Base-by-base conservation (phyloP, 306 rosid genomes). In the Pterocarpus santalinus region DNA sequence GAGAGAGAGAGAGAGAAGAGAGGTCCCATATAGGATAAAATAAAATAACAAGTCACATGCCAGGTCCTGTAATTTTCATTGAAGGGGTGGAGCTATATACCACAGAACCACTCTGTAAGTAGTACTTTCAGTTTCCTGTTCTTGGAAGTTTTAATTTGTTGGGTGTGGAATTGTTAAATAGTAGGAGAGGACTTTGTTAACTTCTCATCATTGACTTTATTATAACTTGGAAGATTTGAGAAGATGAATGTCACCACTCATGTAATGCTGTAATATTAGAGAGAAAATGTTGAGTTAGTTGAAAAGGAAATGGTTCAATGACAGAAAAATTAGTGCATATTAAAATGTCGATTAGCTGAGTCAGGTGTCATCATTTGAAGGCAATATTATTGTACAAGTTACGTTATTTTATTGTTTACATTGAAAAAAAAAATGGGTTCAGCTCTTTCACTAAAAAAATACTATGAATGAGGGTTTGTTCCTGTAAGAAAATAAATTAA, bases 11-110 rank as follows among this genome's bases (percentile, higher is more conserved):
- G 57, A 51, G 4, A 12, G 16, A 7, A 15, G 64, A 62, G 76
- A 64, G 89, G 82, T 64, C 82, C 77, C 89, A 51, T 51, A 69
- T 47, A 44, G 69, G 51, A 82, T 77, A 49, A 76, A 65, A 69
- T 74, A 5, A 14, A 41, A 74, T 10, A 43, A 71, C 35, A 69
- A 52, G 72, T 74, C 84, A 82, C 84, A 75, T 86, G 86, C 77
- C 49, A 77, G 62, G 77, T 83, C 46, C 77, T 80, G 83, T 76
- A 80, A 80, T 63, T 83, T 80, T 78, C 70, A 43, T 69, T 38
- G 22, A 72, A 56, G 62, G 65, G 22, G 82, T 69, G 79, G 64
- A 77, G 62, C 43, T 69, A 76, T 41, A 8, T 65, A 14, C 47
- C 65, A 17, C 52, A 66, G 47, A 76, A 46, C 67, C 83, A 85